phyloP scores from a whole-genome alignment of 331 rosid genomes.

The Prunus yedoensis region DNA sequence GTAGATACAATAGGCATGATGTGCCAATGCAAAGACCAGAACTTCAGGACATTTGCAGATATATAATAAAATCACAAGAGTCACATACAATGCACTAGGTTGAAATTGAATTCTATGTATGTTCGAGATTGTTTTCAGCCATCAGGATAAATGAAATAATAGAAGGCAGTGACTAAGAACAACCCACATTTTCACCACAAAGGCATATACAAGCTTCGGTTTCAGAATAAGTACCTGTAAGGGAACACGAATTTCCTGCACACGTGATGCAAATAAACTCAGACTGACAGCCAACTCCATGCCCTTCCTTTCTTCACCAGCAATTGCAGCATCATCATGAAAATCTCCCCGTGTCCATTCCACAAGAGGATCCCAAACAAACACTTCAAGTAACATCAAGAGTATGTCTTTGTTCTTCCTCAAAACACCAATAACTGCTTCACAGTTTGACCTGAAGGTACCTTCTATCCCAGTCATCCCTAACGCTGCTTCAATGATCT shows the following conservation, averaged over 20 bases:
- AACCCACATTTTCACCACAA: not conserved
- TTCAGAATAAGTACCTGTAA: slow-evolving; percentile 57
- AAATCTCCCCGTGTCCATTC: slow-evolving; percentile 99
- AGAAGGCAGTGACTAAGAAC: not conserved
- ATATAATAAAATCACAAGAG: not conserved
- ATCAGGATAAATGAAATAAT: slow-evolving; percentile 9
- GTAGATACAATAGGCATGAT: not conserved
- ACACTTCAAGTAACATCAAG: slow-evolving; percentile 87
- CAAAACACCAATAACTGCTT: slow-evolving; percentile 70
- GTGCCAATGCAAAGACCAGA: not conserved
- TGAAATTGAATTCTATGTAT: slow-evolving; percentile 13
- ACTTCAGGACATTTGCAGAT: not conserved
- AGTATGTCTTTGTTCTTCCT: slow-evolving; percentile 90
- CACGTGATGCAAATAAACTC: slow-evolving; percentile 96
- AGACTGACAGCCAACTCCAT: slow-evolving; percentile 99
- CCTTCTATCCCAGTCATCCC: slow-evolving; percentile 96
- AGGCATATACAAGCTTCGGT: slow-evolving; percentile 11
- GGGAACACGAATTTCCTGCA: slow-evolving; percentile 97
- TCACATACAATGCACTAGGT: not conserved
- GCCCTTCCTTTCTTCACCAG: slow-evolving; percentile 98
- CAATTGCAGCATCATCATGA: slow-evolving; percentile 95
- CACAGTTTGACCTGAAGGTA: slow-evolving; percentile 93
- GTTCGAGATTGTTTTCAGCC: slow-evolving; percentile 7
- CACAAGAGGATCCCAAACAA: slow-evolving; percentile 95
- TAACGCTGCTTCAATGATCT: slow-evolving; percentile 86